Evolutionary conservation across 257 asterid genomes (phyloP), one percentile per base, ranked within the genome.

Genomic region (Nicotiana undulata): DNA sequence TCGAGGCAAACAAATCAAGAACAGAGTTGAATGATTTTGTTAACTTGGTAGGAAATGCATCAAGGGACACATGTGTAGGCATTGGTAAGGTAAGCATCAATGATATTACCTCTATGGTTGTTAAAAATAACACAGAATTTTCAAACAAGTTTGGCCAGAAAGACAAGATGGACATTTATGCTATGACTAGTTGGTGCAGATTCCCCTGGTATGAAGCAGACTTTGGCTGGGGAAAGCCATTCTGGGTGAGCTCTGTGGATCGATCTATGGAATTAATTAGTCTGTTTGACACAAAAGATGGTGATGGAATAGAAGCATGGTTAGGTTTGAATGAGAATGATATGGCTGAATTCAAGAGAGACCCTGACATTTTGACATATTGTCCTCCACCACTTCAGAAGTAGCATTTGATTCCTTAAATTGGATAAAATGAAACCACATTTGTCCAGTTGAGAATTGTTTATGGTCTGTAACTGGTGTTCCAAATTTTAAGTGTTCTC

Each of bases 141-240:
- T 18, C 8, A 17, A 18, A 32, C 52, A 32, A 66, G 5, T 6
- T 18, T 16, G 3, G 51, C 9, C 52, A 11, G 34, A 44, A 29
- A 32, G 72, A 76, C 32, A 11, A 11, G 13, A 2, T 51, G 46
- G 10, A 24, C 15, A 64, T 32, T 28, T 24, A 17, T 52, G 4
- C 9, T 34, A 6, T 34, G 2, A 78, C 78, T 16, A 85, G 89
- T 64, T 83, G 85, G 89, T 87, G 86, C 28, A 84, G 80, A 79
- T 82, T 85, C 16, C 79, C 82, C 7, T 34, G 83, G 49, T 63
- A 81, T 60, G 85, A 79, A 44, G 85, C 75, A 2, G 92, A 89
- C 75, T 89, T 89, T 32, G 90, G 90, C 37, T 86, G 88, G 89
- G 86, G 88, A 24, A 84, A 81, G 63, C 88, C 87, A 0, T 55